Percentiles rank a stretch among this genome's conserved stretches.
These are phyloP conservation scores for Nannochloris sp. DNA, from an alignment of 139 green algal species.

Conservation along the genomic window DNA sequence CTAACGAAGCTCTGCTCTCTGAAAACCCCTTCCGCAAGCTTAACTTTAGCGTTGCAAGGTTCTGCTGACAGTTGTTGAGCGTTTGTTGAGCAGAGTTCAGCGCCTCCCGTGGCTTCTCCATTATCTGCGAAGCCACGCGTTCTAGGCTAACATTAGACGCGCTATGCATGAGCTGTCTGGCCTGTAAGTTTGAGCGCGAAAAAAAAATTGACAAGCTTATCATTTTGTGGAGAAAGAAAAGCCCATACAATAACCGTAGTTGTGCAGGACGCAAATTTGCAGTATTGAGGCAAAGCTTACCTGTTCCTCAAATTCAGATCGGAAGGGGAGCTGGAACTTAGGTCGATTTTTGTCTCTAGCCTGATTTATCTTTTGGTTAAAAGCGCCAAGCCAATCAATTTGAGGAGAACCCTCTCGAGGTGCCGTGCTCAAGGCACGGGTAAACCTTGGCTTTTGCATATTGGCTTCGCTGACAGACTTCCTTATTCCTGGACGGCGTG, in stretches of 20 bases:
- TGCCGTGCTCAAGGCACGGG: not conserved
- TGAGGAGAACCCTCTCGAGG: not conserved
- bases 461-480: constrained; percentile 11
- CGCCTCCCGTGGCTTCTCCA: constrained; percentile 26
- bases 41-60: constrained; percentile 25
- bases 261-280: no score
- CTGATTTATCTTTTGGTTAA: constrained; percentile 24
- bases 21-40: constrained; percentile 18
- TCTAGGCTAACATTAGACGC: constrained; percentile 19
- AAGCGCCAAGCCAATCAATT: constrained; percentile 13
- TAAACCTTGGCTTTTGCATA: constrained; percentile 3
- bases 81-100: constrained; percentile 26
- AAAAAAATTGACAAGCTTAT: no score
- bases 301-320: constrained; percentile 13
- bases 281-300: no score
- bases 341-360: constrained; percentile 5
- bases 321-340: constrained; percentile 3
- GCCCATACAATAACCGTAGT: no score
- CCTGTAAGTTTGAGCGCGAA: not conserved
- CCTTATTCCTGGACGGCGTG: not conserved
- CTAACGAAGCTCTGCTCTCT: constrained; percentile 10
- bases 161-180: constrained; percentile 18
- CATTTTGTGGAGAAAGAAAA: no score
- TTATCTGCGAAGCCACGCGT: constrained; percentile 16
- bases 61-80: constrained; percentile 39